A percentile compares a stretch with the other conserved stretches of the same genome.
Evolutionary conservation across 441 rosid genomes (phyloP).

Genomic region (Brassica hybrid): DNA sequence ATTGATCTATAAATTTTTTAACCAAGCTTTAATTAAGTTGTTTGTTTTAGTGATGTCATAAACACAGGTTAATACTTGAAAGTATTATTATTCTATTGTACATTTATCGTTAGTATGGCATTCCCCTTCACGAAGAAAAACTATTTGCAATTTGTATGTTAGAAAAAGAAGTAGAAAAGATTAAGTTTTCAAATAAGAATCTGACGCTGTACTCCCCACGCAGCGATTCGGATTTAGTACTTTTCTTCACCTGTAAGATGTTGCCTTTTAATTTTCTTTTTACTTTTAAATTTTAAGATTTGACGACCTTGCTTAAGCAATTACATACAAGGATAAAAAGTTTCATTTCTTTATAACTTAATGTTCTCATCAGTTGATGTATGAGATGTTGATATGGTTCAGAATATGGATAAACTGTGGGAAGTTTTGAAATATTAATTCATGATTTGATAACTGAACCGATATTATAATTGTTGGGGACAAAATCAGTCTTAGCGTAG

Average conservation of each 20-base stretch:
- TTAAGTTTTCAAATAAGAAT: slow-evolving; percentile 18
- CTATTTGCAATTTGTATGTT: background rate
- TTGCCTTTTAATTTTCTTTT: slow-evolving; percentile 38
- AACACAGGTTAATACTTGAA: background rate
- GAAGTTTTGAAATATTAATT: no score
- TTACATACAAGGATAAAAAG: slow-evolving; percentile 30
- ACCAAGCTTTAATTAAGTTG: background rate
- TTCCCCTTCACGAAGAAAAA: no score
- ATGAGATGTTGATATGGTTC: no score
- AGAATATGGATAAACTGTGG: no score
- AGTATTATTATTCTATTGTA: background rate
- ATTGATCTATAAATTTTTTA: background rate
- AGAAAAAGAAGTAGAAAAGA: slow-evolving; percentile 2
- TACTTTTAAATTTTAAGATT: slow-evolving; percentile 30
- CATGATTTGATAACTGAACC: no score
- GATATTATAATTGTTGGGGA: no score
- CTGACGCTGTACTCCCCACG: slow-evolving; percentile 11
- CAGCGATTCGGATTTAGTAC: slow-evolving; percentile 41
- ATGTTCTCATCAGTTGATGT: background rate
- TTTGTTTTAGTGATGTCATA: background rate
- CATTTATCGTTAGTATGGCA: background rate
- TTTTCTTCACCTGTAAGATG: slow-evolving; percentile 47
- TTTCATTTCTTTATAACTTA: slow-evolving; percentile 25
- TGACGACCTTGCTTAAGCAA: slow-evolving; percentile 32
- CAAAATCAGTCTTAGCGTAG: no score